Conservation (phyloP, 331 rosid genomes). For the Rosa hybrid region DNA sequence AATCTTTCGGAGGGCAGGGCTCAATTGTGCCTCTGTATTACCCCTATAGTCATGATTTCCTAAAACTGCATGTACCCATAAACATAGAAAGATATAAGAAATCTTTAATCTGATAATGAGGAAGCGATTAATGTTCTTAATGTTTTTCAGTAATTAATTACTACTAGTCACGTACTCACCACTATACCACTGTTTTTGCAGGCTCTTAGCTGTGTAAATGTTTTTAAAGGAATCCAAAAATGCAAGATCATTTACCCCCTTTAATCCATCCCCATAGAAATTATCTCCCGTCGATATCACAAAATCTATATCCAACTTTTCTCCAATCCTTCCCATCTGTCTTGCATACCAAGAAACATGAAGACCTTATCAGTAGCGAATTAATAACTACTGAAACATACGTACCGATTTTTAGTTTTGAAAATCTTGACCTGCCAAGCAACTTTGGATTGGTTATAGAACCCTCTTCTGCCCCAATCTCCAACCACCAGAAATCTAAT, state of each 20-base stretch:
- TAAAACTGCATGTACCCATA: not conserved
- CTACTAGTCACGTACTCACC: not conserved
- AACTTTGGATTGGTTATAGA: conserved; percentile 31
- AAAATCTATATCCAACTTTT: conserved; percentile 30
- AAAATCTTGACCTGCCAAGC: conserved; percentile 9
- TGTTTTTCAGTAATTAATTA: not conserved
- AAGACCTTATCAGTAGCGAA: not conserved
- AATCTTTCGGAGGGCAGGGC: conserved; percentile 15
- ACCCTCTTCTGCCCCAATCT: conserved; percentile 39
- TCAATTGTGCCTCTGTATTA: conserved; percentile 21
- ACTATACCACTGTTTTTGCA: conserved; percentile 29
- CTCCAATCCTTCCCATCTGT: conserved; percentile 32
- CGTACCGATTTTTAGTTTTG: not conserved
- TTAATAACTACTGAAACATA: not conserved
- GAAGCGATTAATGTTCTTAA: not conserved
- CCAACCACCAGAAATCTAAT: conserved; percentile 38
- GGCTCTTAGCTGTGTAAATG: conserved; percentile 28
- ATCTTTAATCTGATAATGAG: not conserved
- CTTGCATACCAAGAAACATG: not conserved
- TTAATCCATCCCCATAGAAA: conserved; percentile 27
- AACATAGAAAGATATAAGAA: not conserved
- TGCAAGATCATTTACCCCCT: conserved; percentile 14
- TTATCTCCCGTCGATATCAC: conserved; percentile 29
- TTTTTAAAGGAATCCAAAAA: conserved; percentile 23
- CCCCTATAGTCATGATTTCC: conserved; percentile 37